Evolutionary conservation across 139 green algal genomes (phyloP).

Genomic region (Auxenochlorella pyrenoidosa): DNA sequence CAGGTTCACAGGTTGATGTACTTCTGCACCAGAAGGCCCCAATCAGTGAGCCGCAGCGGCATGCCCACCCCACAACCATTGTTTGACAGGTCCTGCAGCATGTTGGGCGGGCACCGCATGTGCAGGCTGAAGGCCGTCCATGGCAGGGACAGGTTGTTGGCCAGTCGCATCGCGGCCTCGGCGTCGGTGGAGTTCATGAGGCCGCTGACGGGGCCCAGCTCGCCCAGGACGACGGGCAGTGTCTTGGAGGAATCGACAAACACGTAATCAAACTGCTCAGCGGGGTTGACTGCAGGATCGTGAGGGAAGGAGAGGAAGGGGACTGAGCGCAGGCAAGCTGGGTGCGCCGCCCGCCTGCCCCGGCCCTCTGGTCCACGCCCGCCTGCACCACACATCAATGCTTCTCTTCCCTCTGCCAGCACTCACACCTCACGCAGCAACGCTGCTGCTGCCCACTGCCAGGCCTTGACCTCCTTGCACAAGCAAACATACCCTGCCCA

Average conservation of each 20-base stretch:
- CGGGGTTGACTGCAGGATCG: neutral
- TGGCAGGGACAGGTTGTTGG: neutral
- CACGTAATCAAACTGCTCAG: neutral
- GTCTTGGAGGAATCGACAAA: constrained; percentile 8
- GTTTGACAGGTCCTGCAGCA: neutral
- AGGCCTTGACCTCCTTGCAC: no score
- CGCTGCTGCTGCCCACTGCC: no score
- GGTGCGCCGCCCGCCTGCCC: no score
- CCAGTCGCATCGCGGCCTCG: neutral
- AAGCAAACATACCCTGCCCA: no score
- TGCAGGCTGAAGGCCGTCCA: constrained; percentile 14
- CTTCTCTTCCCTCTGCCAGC: no score
- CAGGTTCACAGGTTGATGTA: neutral
- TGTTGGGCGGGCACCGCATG: constrained; percentile 11
- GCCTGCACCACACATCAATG: no score
- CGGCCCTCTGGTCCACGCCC: no score
- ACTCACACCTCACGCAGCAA: no score
- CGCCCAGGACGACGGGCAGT: constrained; percentile 1
- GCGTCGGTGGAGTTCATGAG: neutral
- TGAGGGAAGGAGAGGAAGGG: no score
- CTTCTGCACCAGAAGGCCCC: neutral
- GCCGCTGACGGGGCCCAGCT: neutral
- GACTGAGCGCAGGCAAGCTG: no score
- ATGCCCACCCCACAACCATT: constrained; percentile 10
- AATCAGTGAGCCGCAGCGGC: constrained; percentile 18